Conservation (phyloP, 2,329 filamentous ascomycete species). For the Penicillium sp. region DNA sequence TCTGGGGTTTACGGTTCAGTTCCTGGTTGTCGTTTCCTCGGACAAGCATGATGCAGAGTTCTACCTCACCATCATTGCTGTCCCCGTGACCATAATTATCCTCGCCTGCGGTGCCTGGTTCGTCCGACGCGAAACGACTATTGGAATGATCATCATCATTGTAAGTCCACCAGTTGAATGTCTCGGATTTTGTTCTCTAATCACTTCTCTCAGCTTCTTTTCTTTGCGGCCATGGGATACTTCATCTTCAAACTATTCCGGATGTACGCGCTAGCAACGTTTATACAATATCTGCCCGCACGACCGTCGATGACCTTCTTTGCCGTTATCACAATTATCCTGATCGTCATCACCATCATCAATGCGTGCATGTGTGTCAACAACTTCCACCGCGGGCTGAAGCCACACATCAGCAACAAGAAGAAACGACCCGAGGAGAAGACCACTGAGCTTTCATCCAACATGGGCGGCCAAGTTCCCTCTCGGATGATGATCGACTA, state of each 20-base stretch:
- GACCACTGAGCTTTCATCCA: slow-evolving; percentile 43
- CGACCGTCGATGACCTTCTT: slow-evolving; percentile 87
- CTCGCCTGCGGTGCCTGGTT: slow-evolving; percentile 81
- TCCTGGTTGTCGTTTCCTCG: slow-evolving; percentile 83
- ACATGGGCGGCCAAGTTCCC: slow-evolving; percentile 37
- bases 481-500: slow-evolving; percentile 49
- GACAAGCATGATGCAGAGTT: slow-evolving; percentile 70
- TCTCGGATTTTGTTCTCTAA: slow-evolving; percentile 16
- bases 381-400: slow-evolving; percentile 88
- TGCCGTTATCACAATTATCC: slow-evolving; percentile 83
- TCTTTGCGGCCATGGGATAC: slow-evolving; percentile 85
- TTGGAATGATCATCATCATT: slow-evolving; percentile 75
- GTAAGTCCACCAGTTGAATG: slow-evolving; percentile 38
- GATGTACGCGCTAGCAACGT: slow-evolving; percentile 72
- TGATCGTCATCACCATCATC: slow-evolving; percentile 83
- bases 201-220: slow-evolving; percentile 58
- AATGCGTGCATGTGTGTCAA: slow-evolving; percentile 82
- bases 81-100: slow-evolving; percentile 87
- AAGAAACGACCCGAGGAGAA: slow-evolving; percentile 50
- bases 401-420: slow-evolving; percentile 71
- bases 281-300: slow-evolving; percentile 68
- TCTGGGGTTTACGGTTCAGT: slow-evolving; percentile 96
- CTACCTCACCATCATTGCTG: slow-evolving; percentile 79
- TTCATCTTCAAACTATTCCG: slow-evolving; percentile 98
- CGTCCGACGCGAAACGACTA: slow-evolving; percentile 75